Evolutionary conservation across 2,329 filamentous ascomycete species (phyloP).

Genomic region (Cladosporium sp.): DNA sequence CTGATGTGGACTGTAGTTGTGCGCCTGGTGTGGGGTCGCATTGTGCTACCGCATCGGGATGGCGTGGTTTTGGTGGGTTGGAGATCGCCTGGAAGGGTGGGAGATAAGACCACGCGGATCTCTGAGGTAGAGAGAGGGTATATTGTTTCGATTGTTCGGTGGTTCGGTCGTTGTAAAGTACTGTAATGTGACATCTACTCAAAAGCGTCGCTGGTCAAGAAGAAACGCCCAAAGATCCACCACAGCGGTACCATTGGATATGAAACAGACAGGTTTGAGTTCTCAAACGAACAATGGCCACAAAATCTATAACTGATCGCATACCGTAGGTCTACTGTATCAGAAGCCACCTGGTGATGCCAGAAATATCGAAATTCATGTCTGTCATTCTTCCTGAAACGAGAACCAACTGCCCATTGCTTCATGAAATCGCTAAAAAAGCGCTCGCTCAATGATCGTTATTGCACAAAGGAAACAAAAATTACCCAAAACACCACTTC

Average conservation of each 20-base stretch:
- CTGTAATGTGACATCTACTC: not conserved
- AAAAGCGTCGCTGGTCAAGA: not conserved
- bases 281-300: not conserved
- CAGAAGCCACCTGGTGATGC: not conserved
- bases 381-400: not conserved
- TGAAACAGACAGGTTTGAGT: not conserved
- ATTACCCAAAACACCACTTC: not conserved
- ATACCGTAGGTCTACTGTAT: slow-evolving; percentile 1
- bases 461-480: not conserved
- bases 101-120: not conserved
- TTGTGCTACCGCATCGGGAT: slow-evolving; percentile 15
- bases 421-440: not conserved
- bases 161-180: not conserved
- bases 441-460: slow-evolving; percentile 10
- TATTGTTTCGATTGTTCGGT: not conserved
- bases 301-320: not conserved
- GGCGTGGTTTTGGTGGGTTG: not conserved
- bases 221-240: not conserved
- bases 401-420: not conserved
- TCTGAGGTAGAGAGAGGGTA: not conserved
- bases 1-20: not conserved
- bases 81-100: not conserved
- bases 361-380: not conserved
- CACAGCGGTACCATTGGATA: not conserved
- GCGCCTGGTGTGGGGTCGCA: slow-evolving; percentile 5